Base-by-base conservation (phyloP, 73 alveolate species). In the Paramecium biaurelia region DNA sequence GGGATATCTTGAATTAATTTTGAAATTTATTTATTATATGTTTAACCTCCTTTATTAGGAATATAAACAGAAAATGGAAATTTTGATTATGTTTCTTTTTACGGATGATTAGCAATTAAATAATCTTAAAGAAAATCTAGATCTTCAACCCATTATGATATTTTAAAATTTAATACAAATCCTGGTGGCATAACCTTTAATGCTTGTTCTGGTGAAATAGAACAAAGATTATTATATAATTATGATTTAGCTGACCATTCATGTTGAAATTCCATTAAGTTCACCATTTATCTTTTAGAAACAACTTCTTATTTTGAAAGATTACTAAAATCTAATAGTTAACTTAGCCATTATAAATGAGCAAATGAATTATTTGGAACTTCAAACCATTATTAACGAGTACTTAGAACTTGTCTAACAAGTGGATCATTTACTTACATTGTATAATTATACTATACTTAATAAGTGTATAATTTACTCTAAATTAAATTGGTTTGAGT, bases 211-310 rank as follows among this genome's bases (percentile, higher is more conserved):
- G 87, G 87, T 9, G 57, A 37, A 34, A 18, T n/a, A 34, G 57
- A 74, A 12, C 59, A 74, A 15, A 74, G 37, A 41, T 32, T 37
- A 8, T 15, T 37, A 15, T 43, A 79, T 42, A 79, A 42, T 41
- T 9, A 21, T 1, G 28, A 42, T 42, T 47, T 79, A 23, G 38
- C 18, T 35, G 90, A 30, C 90, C 45, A 79, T 24, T 47, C 74
- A 24, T 79, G n/a, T 24, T 79, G 47, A 23, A 79, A 79, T 24
- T 79, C 90, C 28, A 18, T 23, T 30, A 42, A 38, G 43, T 45
- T 79, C 7, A 79, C 72, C 90, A 79, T 79, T 42, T 26, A 24
- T 45, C 90, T 79, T 79, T 79, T 79, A 0, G 90, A 79, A 45
- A 79, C 47, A 9, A 43, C 76, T 5, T 41, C 74, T 41, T 79